phyloP scores from a whole-genome alignment of 768 basidiomycete species.

The Podaxis mareebaensis region DNA sequence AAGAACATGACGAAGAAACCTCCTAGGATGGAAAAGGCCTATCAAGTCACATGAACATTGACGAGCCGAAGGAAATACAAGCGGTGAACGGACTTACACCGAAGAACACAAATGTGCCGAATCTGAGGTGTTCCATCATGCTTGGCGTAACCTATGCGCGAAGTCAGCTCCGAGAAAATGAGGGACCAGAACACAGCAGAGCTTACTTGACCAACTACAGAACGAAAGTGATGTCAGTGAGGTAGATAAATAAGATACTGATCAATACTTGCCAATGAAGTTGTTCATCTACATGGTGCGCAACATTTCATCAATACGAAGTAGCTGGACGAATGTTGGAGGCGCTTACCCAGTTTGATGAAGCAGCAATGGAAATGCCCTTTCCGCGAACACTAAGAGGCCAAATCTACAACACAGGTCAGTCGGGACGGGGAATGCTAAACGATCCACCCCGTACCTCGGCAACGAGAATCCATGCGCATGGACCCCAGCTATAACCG shows the following conservation, averaged over 20 bases:
- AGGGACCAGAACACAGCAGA: not conserved
- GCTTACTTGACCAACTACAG: conserved; percentile 49
- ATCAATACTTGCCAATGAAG: conserved; percentile 54
- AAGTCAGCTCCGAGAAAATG: conserved; percentile 1
- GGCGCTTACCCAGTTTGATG: conserved; percentile 66
- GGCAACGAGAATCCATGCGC: conserved; percentile 75
- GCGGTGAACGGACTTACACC: no score
- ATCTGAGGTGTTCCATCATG: conserved; percentile 65
- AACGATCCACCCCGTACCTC: conserved; percentile 37
- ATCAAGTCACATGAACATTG: conserved; percentile 6
- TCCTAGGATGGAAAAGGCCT: conserved; percentile 68
- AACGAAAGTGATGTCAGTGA: not conserved
- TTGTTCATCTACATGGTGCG: conserved; percentile 63
- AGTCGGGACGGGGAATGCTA: not conserved
- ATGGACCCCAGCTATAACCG: conserved; percentile 81
- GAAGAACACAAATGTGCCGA: conserved; percentile 54
- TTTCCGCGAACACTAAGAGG: conserved; percentile 73
- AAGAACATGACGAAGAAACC: conserved; percentile 67
- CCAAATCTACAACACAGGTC: conserved; percentile 46
- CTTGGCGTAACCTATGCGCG: conserved; percentile 56
- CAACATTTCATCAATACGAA: not conserved
- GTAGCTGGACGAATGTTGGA: not conserved
- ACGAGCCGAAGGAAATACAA: conserved; percentile 60
- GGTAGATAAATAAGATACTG: not conserved
- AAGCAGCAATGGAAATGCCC: conserved; percentile 73